Percentiles rank a stretch among this genome's conserved stretches.
These are phyloP conservation scores for Aspergillus fumigatiaffinis DNA, from an alignment of 2,329 filamentous ascomycete genomes.

Conservation along the genomic window DNA sequence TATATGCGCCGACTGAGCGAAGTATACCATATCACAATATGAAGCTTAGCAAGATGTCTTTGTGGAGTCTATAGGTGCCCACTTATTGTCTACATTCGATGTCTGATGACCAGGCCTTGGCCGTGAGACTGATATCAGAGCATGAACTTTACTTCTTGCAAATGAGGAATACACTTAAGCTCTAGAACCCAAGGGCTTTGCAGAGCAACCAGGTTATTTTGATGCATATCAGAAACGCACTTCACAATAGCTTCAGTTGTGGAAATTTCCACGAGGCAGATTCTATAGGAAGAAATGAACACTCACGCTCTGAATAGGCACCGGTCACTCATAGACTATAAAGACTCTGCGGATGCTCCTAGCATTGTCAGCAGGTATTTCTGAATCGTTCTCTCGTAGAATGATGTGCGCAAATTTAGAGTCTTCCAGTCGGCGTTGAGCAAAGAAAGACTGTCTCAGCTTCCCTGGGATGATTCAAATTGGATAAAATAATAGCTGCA, in stretches of 20 bases:
- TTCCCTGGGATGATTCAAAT: neutral
- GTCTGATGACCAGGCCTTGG: no score
- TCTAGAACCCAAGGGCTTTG: no score
- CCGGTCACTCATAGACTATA: neutral
- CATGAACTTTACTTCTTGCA: no score
- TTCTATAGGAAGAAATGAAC: neutral
- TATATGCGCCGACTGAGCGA: no score
- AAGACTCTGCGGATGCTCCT: neutral
- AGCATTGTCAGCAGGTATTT: neutral
- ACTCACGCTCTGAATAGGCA: neutral
- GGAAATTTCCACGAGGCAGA: neutral
- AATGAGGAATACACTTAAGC: no score
- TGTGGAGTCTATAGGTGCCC: no score
- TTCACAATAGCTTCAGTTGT: neutral
- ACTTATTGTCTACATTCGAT: no score
- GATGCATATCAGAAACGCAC: no score
- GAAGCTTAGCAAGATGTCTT: no score
- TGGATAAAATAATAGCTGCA: neutral
- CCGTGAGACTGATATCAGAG: no score
- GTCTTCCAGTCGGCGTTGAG: neutral
- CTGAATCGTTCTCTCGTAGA: neutral
- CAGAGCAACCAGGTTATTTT: no score
- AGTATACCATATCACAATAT: neutral
- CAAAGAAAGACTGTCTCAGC: neutral
- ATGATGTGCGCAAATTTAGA: neutral